phyloP scores from a whole-genome alignment of 352 stramenopile species.

The Elongisporangium undulatum region DNA sequence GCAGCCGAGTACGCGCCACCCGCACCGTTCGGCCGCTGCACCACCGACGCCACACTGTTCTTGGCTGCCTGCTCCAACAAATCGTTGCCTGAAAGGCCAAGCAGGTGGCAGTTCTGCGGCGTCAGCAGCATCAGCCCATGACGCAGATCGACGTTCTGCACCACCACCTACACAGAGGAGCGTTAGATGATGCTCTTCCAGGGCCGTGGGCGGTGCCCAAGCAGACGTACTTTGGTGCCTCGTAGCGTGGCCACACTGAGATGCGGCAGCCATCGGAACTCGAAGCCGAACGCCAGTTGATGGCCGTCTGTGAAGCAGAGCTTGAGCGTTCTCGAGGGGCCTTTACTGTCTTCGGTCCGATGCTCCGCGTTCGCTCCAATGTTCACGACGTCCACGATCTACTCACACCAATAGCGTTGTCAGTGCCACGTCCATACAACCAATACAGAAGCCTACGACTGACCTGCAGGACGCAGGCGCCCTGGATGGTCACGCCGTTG shows the following conservation, averaged over 20 bases:
- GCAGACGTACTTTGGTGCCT: conserved; percentile 49
- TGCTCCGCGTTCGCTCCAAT: conserved; percentile 74
- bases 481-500: conserved; percentile 49
- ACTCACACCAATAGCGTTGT: background rate
- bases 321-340: conserved; percentile 70
- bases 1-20: conserved; percentile 53
- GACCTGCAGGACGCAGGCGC: conserved; percentile 74
- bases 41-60: conserved; percentile 1
- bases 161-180: conserved; percentile 24
- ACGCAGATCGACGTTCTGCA: conserved; percentile 63
- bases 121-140: conserved; percentile 71
- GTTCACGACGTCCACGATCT: conserved; percentile 81
- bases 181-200: background rate
- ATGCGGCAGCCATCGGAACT: conserved; percentile 49
- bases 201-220: background rate
- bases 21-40: background rate
- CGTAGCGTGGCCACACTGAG: conserved; percentile 49
- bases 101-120: conserved; percentile 56
- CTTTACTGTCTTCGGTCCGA: conserved; percentile 57
- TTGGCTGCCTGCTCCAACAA: conserved; percentile 11
- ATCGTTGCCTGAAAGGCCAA: conserved; percentile 35
- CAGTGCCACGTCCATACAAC: background rate
- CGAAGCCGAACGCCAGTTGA: conserved; percentile 72
- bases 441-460: background rate
- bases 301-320: conserved; percentile 77